phyloP scores from a whole-genome alignment of 768 basidiomycete genomes.

The Panaeolus papilionaceus region DNA sequence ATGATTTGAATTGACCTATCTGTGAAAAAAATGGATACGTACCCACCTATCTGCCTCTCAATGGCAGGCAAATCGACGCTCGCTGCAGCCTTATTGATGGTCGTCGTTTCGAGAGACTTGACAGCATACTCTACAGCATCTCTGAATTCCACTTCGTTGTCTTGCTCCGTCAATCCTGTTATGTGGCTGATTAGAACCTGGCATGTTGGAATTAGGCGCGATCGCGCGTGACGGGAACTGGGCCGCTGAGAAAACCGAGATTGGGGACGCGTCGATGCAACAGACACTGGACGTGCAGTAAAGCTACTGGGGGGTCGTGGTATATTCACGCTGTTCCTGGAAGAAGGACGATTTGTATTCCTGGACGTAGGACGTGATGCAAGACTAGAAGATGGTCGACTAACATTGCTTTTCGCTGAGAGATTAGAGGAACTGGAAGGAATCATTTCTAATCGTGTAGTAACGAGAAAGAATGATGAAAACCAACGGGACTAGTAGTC shows the following conservation, averaged over 20 bases:
- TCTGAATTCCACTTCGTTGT: conserved; percentile 47
- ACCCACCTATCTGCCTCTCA: conserved; percentile 68
- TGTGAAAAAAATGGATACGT: conserved; percentile 28
- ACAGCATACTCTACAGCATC: conserved; percentile 60
- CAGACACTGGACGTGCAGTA: conserved; percentile 40
- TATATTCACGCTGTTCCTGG: conserved; percentile 45
- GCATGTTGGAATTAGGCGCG: conserved; percentile 59
- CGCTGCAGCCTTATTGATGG: conserved; percentile 58
- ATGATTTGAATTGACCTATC: conserved; percentile 18
- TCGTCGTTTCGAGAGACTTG: conserved; percentile 63
- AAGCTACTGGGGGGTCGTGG: conserved; percentile 51
- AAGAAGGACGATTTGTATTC: conserved; percentile 43
- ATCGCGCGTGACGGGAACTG: conserved; percentile 59
- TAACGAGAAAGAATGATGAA: background rate
- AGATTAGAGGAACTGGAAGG: conserved; percentile 33
- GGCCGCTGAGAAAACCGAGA: conserved; percentile 52
- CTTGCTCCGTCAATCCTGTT: conserved; percentile 50
- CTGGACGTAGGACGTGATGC: conserved; percentile 30
- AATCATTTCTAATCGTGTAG: conserved; percentile 21
- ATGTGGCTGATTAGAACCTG: conserved; percentile 61
- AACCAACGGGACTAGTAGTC: background rate
- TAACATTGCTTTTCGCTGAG: conserved; percentile 29
- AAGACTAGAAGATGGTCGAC: conserved; percentile 30
- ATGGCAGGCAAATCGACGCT: conserved; percentile 62
- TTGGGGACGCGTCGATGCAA: conserved; percentile 40